Evolutionary conservation across 2,329 filamentous ascomycete species (phyloP).

Genomic region (Colletotrichum viniferum): DNA sequence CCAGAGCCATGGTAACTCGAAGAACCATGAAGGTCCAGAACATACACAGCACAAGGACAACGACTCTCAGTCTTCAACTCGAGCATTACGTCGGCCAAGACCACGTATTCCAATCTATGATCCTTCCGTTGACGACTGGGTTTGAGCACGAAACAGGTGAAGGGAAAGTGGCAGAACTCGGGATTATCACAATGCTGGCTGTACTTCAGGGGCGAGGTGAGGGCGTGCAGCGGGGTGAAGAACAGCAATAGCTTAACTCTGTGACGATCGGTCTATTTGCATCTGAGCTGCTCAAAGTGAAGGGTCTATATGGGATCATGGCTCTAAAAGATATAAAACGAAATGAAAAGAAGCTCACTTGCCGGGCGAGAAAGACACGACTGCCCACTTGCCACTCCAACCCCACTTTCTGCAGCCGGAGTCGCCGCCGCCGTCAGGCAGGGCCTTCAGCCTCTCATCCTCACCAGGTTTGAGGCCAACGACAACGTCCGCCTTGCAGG

Average conservation of each 20-base stretch:
- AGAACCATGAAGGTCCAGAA: not conserved
- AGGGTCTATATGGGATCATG: not conserved
- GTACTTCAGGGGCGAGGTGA: not conserved
- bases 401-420: conserved; percentile 82
- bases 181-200: not conserved
- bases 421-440: conserved; percentile 74
- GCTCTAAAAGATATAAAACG: not conserved
- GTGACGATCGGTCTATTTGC: not conserved
- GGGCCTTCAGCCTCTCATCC: conserved; percentile 78
- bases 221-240: not conserved
- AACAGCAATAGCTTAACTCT: not conserved
- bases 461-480: conserved; percentile 83
- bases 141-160: not conserved
- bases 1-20: not conserved
- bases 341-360: conserved; percentile 9
- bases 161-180: not conserved
- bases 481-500: conserved; percentile 95
- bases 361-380: conserved; percentile 73
- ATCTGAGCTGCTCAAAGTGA: not conserved
- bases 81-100: not conserved
- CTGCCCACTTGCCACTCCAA: conserved; percentile 95
- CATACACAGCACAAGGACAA: not conserved
- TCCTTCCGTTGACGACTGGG: not conserved
- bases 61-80: not conserved
- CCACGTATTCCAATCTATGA: not conserved